Base-by-base conservation (phyloP, 768 basidiomycete species). In the Nidularia pulvinata region DNA sequence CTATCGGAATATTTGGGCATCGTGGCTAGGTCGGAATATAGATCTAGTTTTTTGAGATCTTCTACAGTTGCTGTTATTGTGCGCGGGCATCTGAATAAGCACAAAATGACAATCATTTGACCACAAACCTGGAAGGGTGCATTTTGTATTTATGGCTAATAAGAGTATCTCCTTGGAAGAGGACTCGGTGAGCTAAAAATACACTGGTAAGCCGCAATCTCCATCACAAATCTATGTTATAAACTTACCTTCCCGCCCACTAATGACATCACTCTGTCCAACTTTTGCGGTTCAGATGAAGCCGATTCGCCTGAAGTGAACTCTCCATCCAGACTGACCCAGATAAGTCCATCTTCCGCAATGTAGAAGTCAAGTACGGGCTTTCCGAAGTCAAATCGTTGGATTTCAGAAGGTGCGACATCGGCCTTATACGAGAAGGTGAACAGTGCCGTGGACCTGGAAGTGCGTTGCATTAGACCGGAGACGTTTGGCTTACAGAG, bases 371-470 rank as follows among this genome's bases (percentile, higher is more conserved):
- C 59, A 35, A 65, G 51, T 7, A 65, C 61, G n/a, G 62, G 66
- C 11, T 46, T 53, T 19, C 57, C 62, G 19, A 68, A 43, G 48
- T 65, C 65, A 45, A 65, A 59, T 13, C 58, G 50, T 10, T 48
- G 52, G 30, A 59, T 30, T 10, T 54, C 57, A 25, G 51, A 22
- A 10, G 9, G 10, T 9, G 33, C 55, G 14, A 35, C 48, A 14
- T 22, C 48, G 9, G 33, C 14, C 22, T 49, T 49, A 32, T 6
- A 52, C 37, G 69, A 54, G 57, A 64, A 68, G 48, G 68, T 74
- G 65, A 91, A 93, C 7, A 93, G 60, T 0, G 90, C 89, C 1
- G 86, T 84, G 3, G 83, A 81, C 16, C 91, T 93, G 62, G 34
- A 55, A 25, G 51, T n/a, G 16, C 7, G 36, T 5, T 7, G 30